Conservation (phyloP, 495 filamentous ascomycete species). For the Tuber melanosporum region DNA sequence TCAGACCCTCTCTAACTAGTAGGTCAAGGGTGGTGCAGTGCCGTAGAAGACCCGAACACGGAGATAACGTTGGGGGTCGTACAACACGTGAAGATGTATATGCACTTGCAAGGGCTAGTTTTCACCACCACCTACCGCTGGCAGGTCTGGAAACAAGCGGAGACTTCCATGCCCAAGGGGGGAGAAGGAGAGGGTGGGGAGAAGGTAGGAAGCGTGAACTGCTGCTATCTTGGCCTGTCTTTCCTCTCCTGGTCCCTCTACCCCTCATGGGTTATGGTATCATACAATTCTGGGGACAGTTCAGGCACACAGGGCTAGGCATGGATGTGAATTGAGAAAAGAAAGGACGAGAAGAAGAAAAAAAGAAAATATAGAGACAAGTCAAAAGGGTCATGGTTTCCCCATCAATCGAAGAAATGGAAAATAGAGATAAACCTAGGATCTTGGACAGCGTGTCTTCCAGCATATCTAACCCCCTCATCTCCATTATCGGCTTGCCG, state of each 20-base stretch:
- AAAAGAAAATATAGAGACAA: conserved; percentile 8
- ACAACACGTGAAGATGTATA: conserved; percentile 30
- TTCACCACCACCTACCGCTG: conserved; percentile 18
- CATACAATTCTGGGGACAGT: neutral
- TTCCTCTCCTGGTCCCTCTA: conserved; percentile 26
- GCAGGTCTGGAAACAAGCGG: conserved; percentile 24
- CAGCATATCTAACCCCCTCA: neutral
- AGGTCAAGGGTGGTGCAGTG: neutral
- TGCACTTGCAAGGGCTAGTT: conserved; percentile 7
- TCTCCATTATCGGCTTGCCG: neutral
- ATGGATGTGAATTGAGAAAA: conserved; percentile 20
- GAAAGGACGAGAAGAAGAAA: neutral
- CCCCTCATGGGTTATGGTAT: conserved; percentile 18
- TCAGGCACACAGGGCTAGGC: conserved; percentile 21
- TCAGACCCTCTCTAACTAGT: neutral
- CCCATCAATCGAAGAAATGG: conserved; percentile 13
- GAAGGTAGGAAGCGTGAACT: neutral
- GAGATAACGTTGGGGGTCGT: conserved; percentile 21
- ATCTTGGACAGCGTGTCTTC: neutral
- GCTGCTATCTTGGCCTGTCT: conserved; percentile 4
- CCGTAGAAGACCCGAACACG: neutral
- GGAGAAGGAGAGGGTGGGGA: conserved; percentile 6
- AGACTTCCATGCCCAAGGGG: conserved; percentile 13
- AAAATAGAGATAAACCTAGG: conserved; percentile 1
- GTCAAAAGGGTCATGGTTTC: conserved; percentile 26